Base-by-base conservation (phyloP, 179 eudicot genomes). In the Carnegiea gigantea region DNA sequence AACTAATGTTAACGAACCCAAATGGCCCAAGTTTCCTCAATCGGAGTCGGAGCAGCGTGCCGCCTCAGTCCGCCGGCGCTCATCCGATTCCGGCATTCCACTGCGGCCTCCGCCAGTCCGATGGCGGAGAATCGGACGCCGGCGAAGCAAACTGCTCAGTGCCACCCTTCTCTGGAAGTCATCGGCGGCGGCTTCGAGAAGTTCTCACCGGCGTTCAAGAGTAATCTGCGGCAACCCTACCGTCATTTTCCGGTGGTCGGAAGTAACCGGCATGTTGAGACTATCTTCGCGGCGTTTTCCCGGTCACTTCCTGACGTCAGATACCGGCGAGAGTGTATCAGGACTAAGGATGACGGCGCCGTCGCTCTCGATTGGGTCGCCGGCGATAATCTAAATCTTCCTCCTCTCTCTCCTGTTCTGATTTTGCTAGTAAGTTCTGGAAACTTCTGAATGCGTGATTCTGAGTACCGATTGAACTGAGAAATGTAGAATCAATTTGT, bases 341-440 rank as follows among this genome's bases (percentile, higher is more conserved):
- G 96, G 83, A 89, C 91, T 26, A 75, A 78, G 8, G 98, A 94
- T 80, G 87, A 84, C 21, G 99, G 97, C 46, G 48, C 86, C 73
- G 87, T 96, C 14, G 89, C 97, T 38, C 97, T 96, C 81, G 98
- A 96, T 86, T 94, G 99, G 99, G 92, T 96, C 59, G 82, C 91
- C 60, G 96, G 93, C 2, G 99, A 96, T 79, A 86, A 88, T 46
- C 75, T 68, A 1, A 43, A 20, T 7, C 82, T 96, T 38, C 88
- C 92, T 8, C 73, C 87, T 1, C 76, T 88, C 13, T 81, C 98
- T 46, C 98, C 99, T 6, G 23, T 88, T 7, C 85, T 94, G 82
- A 91, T 96, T 80, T 73, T 96, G 75, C 92, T 96, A 59, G 98
- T 95, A 70, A 74, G 91, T 81, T 26, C 9, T 49, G 44, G 44